phyloP scores from a whole-genome alignment of 2,329 filamentous ascomycete species.

The Ceratocystis diversiconidia region DNA sequence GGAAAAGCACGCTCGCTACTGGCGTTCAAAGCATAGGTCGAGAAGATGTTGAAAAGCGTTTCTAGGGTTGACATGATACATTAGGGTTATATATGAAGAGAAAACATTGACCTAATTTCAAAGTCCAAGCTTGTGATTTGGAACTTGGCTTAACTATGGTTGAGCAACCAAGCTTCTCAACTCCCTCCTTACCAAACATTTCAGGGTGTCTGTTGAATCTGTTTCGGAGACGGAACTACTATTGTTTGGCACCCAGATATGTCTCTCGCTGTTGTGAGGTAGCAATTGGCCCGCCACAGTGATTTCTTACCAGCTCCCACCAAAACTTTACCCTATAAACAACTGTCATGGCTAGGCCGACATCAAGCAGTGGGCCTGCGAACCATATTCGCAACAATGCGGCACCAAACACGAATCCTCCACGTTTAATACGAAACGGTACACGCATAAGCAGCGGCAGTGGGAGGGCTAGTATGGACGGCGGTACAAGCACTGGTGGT shows the following conservation, averaged over 20 bases:
- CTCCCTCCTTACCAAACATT: background rate
- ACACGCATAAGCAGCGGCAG: background rate
- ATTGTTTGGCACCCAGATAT: background rate
- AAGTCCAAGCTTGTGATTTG: background rate
- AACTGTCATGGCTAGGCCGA: constrained; percentile 1
- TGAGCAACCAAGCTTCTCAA: background rate
- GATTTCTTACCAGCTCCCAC: background rate
- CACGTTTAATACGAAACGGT: background rate
- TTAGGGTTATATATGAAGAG: background rate
- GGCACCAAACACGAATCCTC: background rate
- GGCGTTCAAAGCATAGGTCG: too few species aligned
- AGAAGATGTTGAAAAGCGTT: too few species aligned
- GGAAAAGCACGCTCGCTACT: background rate
- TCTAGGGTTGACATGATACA: too few species aligned
- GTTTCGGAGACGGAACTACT: background rate
- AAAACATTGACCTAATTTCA: background rate
- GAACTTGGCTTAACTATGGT: background rate
- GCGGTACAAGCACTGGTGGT: background rate
- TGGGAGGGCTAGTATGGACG: background rate
- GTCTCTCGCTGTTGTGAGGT: background rate
- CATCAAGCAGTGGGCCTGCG: background rate
- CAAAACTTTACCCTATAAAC: background rate
- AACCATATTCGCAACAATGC: background rate
- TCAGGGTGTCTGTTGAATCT: background rate
- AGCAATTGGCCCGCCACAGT: background rate